These are phyloP conservation scores for Trichophyton rubrum DNA, from an alignment of 2,329 filamentous ascomycete species.

Conservation along the genomic window DNA sequence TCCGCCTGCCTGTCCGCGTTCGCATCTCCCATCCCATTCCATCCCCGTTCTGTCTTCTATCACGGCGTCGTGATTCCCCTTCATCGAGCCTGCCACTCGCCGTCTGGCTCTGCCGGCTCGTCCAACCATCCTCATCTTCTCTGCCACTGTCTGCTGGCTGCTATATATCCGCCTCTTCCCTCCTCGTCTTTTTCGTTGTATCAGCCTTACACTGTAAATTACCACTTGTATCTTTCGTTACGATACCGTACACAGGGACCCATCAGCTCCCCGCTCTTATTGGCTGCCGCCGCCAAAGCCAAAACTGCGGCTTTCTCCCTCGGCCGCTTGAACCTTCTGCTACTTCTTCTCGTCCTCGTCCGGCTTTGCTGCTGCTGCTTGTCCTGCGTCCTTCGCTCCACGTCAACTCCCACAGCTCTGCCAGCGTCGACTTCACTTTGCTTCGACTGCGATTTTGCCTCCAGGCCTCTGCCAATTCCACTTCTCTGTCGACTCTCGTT, in stretches of 20 bases:
- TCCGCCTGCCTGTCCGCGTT: not conserved
- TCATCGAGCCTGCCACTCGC: not conserved
- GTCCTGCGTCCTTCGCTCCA: not conserved
- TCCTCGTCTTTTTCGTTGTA: not conserved
- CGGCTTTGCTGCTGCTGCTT: slow-evolving; percentile 7
- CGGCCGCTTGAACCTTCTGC: slow-evolving; percentile 5
- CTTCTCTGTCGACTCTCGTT: slow-evolving; percentile 1
- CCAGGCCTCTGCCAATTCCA: not conserved
- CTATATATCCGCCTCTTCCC: too few species aligned
- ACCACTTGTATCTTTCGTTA: not conserved
- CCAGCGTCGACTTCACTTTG: not conserved
- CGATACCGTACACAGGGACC: not conserved
- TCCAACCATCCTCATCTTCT: too few species aligned
- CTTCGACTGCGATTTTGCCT: not conserved
- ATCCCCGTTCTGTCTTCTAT: not conserved
- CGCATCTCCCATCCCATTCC: not conserved
- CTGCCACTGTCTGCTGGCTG: too few species aligned
- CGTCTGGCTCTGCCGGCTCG: not conserved
- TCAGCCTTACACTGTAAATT: not conserved
- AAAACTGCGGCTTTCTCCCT: not conserved
- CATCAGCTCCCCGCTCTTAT: not conserved
- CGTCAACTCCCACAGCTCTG: not conserved
- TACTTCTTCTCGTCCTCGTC: slow-evolving; percentile 6
- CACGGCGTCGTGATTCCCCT: not conserved
- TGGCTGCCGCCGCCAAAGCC: not conserved